Evolutionary conservation across 345 rosid genomes (phyloP), one percentile per base, ranked within the genome.

Genomic region (Durio zibethinus): DNA sequence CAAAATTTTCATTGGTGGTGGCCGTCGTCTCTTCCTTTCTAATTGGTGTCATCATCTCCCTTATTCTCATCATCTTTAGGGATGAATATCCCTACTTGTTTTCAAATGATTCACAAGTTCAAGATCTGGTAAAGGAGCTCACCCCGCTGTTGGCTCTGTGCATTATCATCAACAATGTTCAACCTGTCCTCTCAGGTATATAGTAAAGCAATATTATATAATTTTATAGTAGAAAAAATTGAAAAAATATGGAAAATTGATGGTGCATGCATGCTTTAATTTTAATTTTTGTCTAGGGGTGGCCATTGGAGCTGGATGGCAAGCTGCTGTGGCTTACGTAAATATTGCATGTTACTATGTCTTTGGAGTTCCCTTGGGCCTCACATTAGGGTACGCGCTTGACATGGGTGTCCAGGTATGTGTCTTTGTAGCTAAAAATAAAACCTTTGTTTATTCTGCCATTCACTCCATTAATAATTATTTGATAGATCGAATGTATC

Each of bases 121-220:
- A 75, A 63, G 56, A n/a, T 4, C 82, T 95, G 9, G 97, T 93
- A 20, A 77, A 47, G 6, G 82, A 92, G 3, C 87, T 95, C 25
- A 95, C 99, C 4, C 97, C 99, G 10, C 35, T 92, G 78, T 87
- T 93, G 10, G 90, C 92, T 36, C 42, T 84, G 20, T 88, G 93
- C 84, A 89, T 95, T 25, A 75, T 89, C 84, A 89, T 90, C 73
- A 83, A 92, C 83, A 91, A 84, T 61, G 76, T 91, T 36, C 99
- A 95, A 57, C 99, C 98, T 2, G 97, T 95, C 43, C 94, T 95
- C 74, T 95, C 99, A 0, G 99, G 98, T 92, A 82, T 33, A 33
- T 33, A 33, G 4, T 33, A 33, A 33, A n/a, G n/a, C n/a, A n/a
- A n/a, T n/a, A n/a, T n/a, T n/a, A n/a, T n/a, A n/a, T n/a, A n/a